Evolutionary conservation across 495 filamentous ascomycete genomes (phyloP).

Genomic region (Thermochaetoides thermophila): DNA sequence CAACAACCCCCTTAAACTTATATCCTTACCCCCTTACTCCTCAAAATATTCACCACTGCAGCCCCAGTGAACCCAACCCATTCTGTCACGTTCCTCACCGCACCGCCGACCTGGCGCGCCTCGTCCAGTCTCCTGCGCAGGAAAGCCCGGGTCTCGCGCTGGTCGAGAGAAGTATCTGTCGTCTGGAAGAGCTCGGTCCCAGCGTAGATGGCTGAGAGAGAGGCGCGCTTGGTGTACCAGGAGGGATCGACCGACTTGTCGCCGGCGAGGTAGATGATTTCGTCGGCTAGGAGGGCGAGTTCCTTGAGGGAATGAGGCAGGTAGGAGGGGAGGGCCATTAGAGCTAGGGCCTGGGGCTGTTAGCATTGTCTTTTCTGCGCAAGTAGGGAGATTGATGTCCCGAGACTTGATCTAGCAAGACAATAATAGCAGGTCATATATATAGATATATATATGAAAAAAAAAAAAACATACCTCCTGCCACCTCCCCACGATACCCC

Average conservation of each 20-base stretch:
- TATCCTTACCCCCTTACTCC: slow-evolving; percentile 49
- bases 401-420: too few relatives aligned
- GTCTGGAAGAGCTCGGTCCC: slow-evolving; percentile 88
- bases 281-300: slow-evolving; percentile 65
- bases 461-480: slow-evolving; percentile 50
- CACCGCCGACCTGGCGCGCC: slow-evolving; percentile 39
- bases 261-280: slow-evolving; percentile 74
- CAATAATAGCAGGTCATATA: neutral
- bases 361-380: neutral
- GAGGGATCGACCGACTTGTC: slow-evolving; percentile 65
- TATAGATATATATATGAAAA: neutral
- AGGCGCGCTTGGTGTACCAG: slow-evolving; percentile 85
- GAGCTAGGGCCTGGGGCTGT: slow-evolving; percentile 53
- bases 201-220: slow-evolving; percentile 66
- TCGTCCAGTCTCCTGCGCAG: slow-evolving; percentile 63
- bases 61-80: slow-evolving; percentile 69
- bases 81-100: slow-evolving; percentile 44
- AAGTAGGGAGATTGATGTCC: too few relatives aligned
- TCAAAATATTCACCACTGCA: slow-evolving; percentile 44
- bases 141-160: slow-evolving; percentile 63
- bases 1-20: too few relatives aligned
- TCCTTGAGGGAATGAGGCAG: slow-evolving; percentile 65
- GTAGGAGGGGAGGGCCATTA: slow-evolving; percentile 70
- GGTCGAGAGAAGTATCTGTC: slow-evolving; percentile 53
- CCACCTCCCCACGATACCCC: slow-evolving; percentile 54